Evolutionary conservation across 768 basidiomycete genomes (phyloP), one percentile per base, ranked within the genome.

Genomic region (Collybia nuda): DNA sequence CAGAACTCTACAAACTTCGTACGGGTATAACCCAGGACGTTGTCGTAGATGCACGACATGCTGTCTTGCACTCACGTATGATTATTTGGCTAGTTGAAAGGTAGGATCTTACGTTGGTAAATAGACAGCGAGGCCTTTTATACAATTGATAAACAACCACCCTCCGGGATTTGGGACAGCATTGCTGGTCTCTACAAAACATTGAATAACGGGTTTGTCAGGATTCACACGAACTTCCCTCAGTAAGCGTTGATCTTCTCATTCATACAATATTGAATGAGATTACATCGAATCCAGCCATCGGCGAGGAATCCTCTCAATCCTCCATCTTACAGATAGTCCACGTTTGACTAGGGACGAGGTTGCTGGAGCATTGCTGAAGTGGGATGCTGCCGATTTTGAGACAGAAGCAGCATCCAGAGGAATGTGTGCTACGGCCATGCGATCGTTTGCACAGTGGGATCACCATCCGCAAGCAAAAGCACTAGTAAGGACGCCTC

Each of bases 181-280:
- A 69, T 84, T 11, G 78, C 77, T 1, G 84, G 82, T 0, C 44
- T 80, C 0, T 85, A 84, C 56, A 58, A 64, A 32, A 82, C 82
- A n/a, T 77, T 73, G 50, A 76, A 80, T 51, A 56, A 60, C 22
- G 64, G 72, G 39, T 78, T 66, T 54, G 76, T 85, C 14, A 71
- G 83, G 23, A 74, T 82, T 9, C 84, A 85, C 53, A 82, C 83
- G 17, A 85, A 85, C 48, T 85, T 85, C 59, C 79, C 82, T 32
- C 84, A 85, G 83, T 82, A 70, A 62, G 61, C 47, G 3, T 15
- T 22, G 14, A 47, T 15, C 6, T 18, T 44, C 8, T 23, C 23
- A 44, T 21, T 14, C 17, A 24, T 38, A 37, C 15, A 35, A 48
- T 24, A 23, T 43, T 4, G 43, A 36, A 41, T 15, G 40, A 26